Evolutionary conservation across 2,329 filamentous ascomycete genomes (phyloP).

Genomic region (Trichophyton rubrum): DNA sequence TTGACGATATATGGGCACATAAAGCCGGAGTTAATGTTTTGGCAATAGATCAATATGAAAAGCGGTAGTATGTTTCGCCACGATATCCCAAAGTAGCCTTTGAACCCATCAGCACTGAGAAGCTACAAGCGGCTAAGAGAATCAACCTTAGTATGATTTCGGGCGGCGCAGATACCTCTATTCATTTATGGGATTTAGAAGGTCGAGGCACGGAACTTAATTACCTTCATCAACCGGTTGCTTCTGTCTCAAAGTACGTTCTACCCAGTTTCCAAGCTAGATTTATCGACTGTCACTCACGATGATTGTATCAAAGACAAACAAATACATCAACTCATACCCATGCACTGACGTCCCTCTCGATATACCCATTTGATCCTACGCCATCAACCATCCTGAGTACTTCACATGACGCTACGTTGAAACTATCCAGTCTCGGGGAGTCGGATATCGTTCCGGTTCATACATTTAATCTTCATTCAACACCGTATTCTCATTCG

Average conservation of each 20-base stretch:
- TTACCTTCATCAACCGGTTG: constrained; percentile 43
- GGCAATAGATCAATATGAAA: constrained; percentile 70
- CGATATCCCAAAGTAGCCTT: neutral
- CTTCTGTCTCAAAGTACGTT: constrained; percentile 27
- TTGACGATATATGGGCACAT: constrained; percentile 44
- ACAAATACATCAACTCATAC: constrained; percentile 31
- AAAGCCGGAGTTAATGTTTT: constrained; percentile 66
- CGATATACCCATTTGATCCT: constrained; percentile 38
- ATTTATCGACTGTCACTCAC: neutral
- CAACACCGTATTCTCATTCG: constrained; percentile 49
- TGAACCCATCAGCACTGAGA: neutral
- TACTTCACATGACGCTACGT: constrained; percentile 35
- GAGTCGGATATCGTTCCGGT: constrained; percentile 30
- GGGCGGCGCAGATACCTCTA: constrained; percentile 70
- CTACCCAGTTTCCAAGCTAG: neutral
- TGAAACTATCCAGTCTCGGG: constrained; percentile 34
- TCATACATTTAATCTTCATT: constrained; percentile 36
- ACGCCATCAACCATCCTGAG: constrained; percentile 35
- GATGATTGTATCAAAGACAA: constrained; percentile 10
- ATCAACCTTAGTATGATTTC: constrained; percentile 53
- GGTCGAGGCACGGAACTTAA: constrained; percentile 37
- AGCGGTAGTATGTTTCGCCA: constrained; percentile 45
- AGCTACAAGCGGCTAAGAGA: neutral
- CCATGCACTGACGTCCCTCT: constrained; percentile 35
- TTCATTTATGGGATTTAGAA: constrained; percentile 81